phyloP scores from a whole-genome alignment of 2,329 filamentous ascomycete genomes.

The Aspergillus calidoustus region DNA sequence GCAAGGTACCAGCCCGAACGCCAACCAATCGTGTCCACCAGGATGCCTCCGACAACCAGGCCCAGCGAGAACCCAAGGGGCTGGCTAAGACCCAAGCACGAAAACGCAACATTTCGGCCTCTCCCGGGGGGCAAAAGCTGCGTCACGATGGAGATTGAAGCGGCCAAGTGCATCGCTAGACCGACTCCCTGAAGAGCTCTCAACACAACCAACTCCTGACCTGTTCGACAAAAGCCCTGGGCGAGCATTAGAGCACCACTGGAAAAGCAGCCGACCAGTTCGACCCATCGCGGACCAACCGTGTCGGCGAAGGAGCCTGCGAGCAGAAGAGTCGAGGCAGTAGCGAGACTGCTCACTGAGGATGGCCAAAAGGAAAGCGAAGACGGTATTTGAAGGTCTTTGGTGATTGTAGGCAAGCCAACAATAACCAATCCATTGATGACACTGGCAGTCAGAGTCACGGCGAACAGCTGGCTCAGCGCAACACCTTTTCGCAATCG shows the following conservation, averaged over 20 bases:
- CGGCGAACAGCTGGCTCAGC: slow-evolving; percentile 22
- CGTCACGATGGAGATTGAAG: slow-evolving; percentile 56
- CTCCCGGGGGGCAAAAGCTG: slow-evolving; percentile 51
- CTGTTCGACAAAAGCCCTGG: slow-evolving; percentile 38
- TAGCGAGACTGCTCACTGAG: slow-evolving; percentile 38
- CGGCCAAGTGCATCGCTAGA: slow-evolving; percentile 54
- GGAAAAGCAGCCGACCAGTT: slow-evolving; percentile 43
- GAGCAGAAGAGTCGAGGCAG: slow-evolving; percentile 48
- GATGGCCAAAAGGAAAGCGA: slow-evolving; percentile 32
- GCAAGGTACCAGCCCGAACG: slow-evolving; percentile 53
- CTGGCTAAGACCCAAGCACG: slow-evolving; percentile 56
- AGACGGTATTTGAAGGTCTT: slow-evolving; percentile 34
- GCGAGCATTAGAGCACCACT: slow-evolving; percentile 33
- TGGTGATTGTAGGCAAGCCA: slow-evolving; percentile 48
- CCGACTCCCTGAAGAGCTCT: slow-evolving; percentile 53
- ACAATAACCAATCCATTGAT: slow-evolving; percentile 49
- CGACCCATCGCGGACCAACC: slow-evolving; percentile 42
- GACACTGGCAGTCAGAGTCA: slow-evolving; percentile 33
- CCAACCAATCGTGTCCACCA: slow-evolving; percentile 51
- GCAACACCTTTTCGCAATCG: slow-evolving; percentile 18
- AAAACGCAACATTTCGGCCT: slow-evolving; percentile 57
- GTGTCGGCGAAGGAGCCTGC: slow-evolving; percentile 58
- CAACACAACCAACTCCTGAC: slow-evolving; percentile 52
- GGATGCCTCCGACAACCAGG: slow-evolving; percentile 48
- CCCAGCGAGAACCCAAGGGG: slow-evolving; percentile 58